Evolutionary conservation across 192 early-diverging fungal species (phyloP).

Genomic region (Podila verticillata): DNA sequence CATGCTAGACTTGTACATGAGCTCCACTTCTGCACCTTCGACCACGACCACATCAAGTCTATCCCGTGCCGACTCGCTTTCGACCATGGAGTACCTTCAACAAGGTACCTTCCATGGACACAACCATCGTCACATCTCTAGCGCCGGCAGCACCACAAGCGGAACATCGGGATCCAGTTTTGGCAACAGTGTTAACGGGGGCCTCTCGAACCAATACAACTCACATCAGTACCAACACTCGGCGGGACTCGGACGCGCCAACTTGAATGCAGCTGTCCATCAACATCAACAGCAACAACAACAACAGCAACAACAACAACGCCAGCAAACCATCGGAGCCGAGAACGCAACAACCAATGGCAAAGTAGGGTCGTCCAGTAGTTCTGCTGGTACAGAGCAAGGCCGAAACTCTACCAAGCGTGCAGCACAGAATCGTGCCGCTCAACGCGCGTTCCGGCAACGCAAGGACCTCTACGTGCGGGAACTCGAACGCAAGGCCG

Average conservation of each 20-base stretch:
- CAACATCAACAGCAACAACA: neutral
- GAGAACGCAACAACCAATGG: neutral
- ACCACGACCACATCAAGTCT: slow-evolving; percentile 37
- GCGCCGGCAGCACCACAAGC: slow-evolving; percentile 25
- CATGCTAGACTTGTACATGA: slow-evolving; percentile 39
- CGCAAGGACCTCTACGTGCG: slow-evolving; percentile 84
- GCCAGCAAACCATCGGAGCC: neutral
- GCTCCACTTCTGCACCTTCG: slow-evolving; percentile 39
- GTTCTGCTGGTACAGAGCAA: slow-evolving; percentile 28
- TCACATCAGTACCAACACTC: slow-evolving; percentile 24
- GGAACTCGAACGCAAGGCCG: slow-evolving; percentile 78
- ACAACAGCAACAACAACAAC: neutral
- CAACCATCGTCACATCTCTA: slow-evolving; percentile 16
- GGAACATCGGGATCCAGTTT: slow-evolving; percentile 29
- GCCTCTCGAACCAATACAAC: neutral
- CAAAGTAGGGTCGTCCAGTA: slow-evolving; percentile 5
- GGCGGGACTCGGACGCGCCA: slow-evolving; percentile 25
- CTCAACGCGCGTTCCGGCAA: slow-evolving; percentile 91
- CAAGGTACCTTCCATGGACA: slow-evolving; percentile 4
- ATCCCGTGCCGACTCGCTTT: slow-evolving; percentile 44
- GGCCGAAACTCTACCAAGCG: slow-evolving; percentile 68
- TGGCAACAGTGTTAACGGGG: slow-evolving; percentile 10
- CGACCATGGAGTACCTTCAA: slow-evolving; percentile 40
- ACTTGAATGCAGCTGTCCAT: slow-evolving; percentile 26
- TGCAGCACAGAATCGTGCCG: slow-evolving; percentile 90